Evolutionary conservation across 2,329 filamentous ascomycete genomes (phyloP), one percentile per base, ranked within the genome.

Genomic region (Lachnellula arida): DNA sequence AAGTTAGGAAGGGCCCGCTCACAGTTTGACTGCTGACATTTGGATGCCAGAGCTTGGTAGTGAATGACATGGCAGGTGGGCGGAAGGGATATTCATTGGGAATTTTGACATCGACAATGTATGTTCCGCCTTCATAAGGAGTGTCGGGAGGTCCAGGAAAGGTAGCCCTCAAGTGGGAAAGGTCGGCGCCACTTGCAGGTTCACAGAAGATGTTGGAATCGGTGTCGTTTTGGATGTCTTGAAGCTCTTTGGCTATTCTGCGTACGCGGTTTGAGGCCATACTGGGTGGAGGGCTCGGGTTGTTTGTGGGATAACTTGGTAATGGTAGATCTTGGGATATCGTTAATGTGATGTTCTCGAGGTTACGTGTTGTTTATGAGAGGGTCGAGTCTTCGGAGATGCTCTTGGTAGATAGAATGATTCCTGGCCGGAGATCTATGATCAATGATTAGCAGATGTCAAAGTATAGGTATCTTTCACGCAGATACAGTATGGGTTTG

Each of bases 21-120:
- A 96, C 91, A 42, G 92, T 97, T 71, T 94, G 88, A 68, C 88
- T 93, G 79, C 89, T 95, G 75, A 99, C 84, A 70, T 99, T 99
- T 35, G 94, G 94, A 72, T 99, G 94, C 92, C 92, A 99, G 65
- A 97, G 87, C 73, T 87, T 92, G 61, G 94, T 99, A 62, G 87
- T 82, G 69, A 97, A 97, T 66, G 84, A 87, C 88, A 99, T 97
- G 57, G 83, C 73, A 4, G 94, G 94, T 4, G 93, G 90, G 65
- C 91, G 88, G 76, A 99, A 99, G 0, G 94, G 94, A 68, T 99
- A 99, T 64, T 89, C 88, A 60, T 82, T 81, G 0, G 93, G 92
- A 52, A 99, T 94, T 66, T 81, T 81, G 66, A 99, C 94, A 67
- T 96, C 89, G 63, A 99, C 84, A 15, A 81, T 74, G 71, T 85